phyloP scores from a whole-genome alignment of 2,329 filamentous ascomycete genomes.

The Colletotrichum shisoi region DNA sequence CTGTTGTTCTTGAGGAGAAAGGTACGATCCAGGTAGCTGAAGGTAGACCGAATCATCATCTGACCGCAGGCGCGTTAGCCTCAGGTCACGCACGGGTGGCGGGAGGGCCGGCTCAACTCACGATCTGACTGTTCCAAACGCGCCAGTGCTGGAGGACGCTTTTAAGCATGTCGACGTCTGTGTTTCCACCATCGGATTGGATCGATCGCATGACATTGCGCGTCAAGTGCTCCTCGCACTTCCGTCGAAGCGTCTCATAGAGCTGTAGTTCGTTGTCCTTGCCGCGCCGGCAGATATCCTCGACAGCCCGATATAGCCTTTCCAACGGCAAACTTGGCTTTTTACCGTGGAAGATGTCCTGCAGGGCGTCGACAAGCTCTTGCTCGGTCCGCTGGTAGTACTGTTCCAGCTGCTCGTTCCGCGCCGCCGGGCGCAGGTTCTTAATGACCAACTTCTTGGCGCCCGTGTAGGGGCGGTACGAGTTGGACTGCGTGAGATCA shows the following conservation, averaged over 20 bases:
- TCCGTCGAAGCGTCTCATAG: slow-evolving; percentile 65
- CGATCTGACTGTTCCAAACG: slow-evolving; percentile 79
- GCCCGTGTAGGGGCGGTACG: slow-evolving; percentile 76
- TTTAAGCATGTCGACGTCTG: slow-evolving; percentile 70
- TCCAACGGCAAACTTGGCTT: slow-evolving; percentile 79
- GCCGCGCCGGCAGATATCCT: slow-evolving; percentile 86
- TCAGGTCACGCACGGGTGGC: slow-evolving; percentile 38
- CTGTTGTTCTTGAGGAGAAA: slow-evolving; percentile 80
- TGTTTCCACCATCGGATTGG: slow-evolving; percentile 58
- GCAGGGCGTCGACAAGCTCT: slow-evolving; percentile 77
- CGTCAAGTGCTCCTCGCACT: slow-evolving; percentile 74
- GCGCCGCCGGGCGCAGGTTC: slow-evolving; percentile 75
- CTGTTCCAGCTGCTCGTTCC: slow-evolving; percentile 68
- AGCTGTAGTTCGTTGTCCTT: slow-evolving; percentile 71
- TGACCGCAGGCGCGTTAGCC: slow-evolving; percentile 46
- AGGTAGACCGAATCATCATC: slow-evolving; percentile 83
- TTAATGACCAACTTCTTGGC: slow-evolving; percentile 92
- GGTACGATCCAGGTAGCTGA: slow-evolving; percentile 92
- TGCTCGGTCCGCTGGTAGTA: slow-evolving; percentile 81
- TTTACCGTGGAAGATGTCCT: slow-evolving; percentile 72
- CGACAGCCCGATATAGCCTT: slow-evolving; percentile 86
- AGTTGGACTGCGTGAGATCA: slow-evolving; percentile 49
- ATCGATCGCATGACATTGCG: slow-evolving; percentile 65
- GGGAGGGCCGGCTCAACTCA: slow-evolving; percentile 52
- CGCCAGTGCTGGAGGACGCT: slow-evolving; percentile 69